phyloP scores from a whole-genome alignment of 768 basidiomycete species.

The Amanita inopinata region DNA sequence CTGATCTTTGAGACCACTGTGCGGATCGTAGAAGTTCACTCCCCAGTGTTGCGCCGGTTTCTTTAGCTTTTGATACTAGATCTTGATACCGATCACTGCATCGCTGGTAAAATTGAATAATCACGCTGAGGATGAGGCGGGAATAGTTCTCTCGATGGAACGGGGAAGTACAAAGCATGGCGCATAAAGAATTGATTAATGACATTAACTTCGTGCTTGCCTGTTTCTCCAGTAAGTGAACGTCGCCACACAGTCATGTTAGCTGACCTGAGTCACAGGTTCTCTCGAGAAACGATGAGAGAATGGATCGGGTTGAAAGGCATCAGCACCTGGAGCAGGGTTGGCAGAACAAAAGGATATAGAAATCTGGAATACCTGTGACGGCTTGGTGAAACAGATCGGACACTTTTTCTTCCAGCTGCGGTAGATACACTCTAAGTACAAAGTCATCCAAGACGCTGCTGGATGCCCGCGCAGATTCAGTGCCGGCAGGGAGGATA shows the following conservation, averaged over 20 bases:
- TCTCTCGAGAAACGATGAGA: conserved; percentile 55
- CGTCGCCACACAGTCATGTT: not conserved
- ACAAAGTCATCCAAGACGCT: conserved; percentile 88
- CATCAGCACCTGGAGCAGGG: conserved; percentile 53
- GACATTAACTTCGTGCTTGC: conserved; percentile 80
- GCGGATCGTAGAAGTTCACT: conserved; percentile 48
- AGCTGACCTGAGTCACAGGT: conserved; percentile 70
- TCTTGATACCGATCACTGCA: conserved; percentile 84
- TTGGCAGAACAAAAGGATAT: not conserved
- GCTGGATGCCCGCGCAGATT: conserved; percentile 55
- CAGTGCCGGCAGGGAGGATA: conserved; percentile 63
- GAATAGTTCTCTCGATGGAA: conserved; percentile 95
- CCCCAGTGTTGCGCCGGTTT: conserved; percentile 27
- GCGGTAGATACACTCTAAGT: conserved; percentile 83
- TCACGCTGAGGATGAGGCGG: conserved; percentile 84
- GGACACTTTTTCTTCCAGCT: conserved; percentile 90
- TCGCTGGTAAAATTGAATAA: conserved; percentile 93
- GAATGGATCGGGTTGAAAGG: conserved; percentile 74
- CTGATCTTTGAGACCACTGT: conserved; percentile 79
- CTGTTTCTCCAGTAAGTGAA: conserved; percentile 25
- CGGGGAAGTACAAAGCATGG: conserved; percentile 84
- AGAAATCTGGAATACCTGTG: conserved; percentile 34
- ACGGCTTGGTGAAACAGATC: conserved; percentile 80
- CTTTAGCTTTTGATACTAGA: conserved; percentile 37
- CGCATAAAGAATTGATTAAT: conserved; percentile 83